These are phyloP conservation scores for Zymoseptoria brevis DNA, from an alignment of 2,329 filamentous ascomycete species.

Conservation along the genomic window DNA sequence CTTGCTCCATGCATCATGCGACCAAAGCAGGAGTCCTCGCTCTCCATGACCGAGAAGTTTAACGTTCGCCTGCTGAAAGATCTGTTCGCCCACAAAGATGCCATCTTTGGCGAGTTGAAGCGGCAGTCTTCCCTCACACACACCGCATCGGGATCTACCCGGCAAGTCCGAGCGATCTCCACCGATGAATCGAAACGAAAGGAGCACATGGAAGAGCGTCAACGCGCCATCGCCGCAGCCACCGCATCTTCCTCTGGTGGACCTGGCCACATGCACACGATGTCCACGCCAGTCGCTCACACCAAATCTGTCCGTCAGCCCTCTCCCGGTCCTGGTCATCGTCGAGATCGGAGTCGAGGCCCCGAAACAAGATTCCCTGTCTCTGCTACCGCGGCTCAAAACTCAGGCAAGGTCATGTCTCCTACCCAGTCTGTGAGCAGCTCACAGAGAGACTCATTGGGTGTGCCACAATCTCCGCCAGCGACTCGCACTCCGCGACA, in stretches of 20 bases:
- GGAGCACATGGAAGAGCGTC: slow-evolving; percentile 87
- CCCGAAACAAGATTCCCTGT: slow-evolving; percentile 73
- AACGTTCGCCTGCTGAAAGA: slow-evolving; percentile 84
- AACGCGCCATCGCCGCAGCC: slow-evolving; percentile 61
- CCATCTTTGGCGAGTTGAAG: slow-evolving; percentile 93
- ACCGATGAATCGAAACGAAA: slow-evolving; percentile 94
- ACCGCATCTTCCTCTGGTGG: slow-evolving; percentile 22
- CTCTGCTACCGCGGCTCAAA: slow-evolving; percentile 41
- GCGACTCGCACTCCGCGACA: slow-evolving; percentile 7
- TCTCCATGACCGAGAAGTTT: slow-evolving; percentile 94
- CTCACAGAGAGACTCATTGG: slow-evolving; percentile 58
- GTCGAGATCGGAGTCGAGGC: slow-evolving; percentile 69
- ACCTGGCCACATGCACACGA: neutral
- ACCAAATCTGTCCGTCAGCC: neutral
- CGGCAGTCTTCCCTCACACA: slow-evolving; percentile 68
- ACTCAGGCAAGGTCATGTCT: slow-evolving; percentile 34
- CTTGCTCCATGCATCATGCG: slow-evolving; percentile 82
- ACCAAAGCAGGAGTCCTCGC: slow-evolving; percentile 75
- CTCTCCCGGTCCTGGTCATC: slow-evolving; percentile 42
- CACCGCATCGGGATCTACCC: slow-evolving; percentile 50
- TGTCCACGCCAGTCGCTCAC: neutral
- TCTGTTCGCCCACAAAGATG: slow-evolving; percentile 85
- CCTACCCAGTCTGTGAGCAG: slow-evolving; percentile 22
- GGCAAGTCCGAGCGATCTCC: slow-evolving; percentile 71
- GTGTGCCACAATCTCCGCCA: slow-evolving; percentile 61